Evolutionary conservation across 2,329 filamentous ascomycete genomes (phyloP).

Genomic region (Colletotrichum tanaceti): DNA sequence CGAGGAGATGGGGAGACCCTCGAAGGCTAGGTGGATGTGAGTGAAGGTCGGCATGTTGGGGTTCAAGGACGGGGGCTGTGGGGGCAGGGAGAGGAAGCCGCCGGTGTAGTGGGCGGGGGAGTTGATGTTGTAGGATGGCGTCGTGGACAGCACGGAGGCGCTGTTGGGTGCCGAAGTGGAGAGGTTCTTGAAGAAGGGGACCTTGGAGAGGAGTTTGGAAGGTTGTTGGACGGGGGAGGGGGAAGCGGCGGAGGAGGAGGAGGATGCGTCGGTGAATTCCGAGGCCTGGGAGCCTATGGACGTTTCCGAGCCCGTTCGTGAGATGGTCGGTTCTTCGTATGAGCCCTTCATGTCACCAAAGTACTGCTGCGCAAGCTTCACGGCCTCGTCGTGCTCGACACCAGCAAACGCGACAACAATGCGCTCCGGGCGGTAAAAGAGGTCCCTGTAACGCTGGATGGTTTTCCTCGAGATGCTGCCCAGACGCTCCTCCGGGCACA

Average conservation of each 20-base stretch:
- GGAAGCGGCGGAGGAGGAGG: slow-evolving; percentile 47
- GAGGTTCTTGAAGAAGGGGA: slow-evolving; percentile 91
- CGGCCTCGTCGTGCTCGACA: slow-evolving; percentile 83
- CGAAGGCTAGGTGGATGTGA: slow-evolving; percentile 95
- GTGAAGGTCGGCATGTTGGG: slow-evolving; percentile 84
- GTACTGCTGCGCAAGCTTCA: slow-evolving; percentile 81
- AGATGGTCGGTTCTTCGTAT: slow-evolving; percentile 58
- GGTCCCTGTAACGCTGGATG: slow-evolving; percentile 81
- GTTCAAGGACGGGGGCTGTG: slow-evolving; percentile 81
- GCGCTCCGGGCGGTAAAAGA: slow-evolving; percentile 89
- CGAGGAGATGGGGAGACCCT: slow-evolving; percentile 89
- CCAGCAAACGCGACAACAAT: slow-evolving; percentile 97
- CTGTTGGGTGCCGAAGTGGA: slow-evolving; percentile 77
- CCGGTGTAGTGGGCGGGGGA: slow-evolving; percentile 87
- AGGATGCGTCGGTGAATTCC: slow-evolving; percentile 49
- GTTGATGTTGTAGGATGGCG: slow-evolving; percentile 66
- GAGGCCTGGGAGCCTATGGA: slow-evolving; percentile 57
- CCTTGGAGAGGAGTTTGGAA: slow-evolving; percentile 79
- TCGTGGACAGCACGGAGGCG: slow-evolving; percentile 65
- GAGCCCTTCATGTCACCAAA: slow-evolving; percentile 88
- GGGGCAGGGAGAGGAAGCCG: slow-evolving; percentile 87
- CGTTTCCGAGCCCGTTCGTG: slow-evolving; percentile 69
- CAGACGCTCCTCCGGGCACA: slow-evolving; percentile 89
- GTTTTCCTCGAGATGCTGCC: slow-evolving; percentile 77
- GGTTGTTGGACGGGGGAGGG: slow-evolving; percentile 57